phyloP scores from a whole-genome alignment of 2,329 filamentous ascomycete species.

The Trichoderma atroviride region DNA sequence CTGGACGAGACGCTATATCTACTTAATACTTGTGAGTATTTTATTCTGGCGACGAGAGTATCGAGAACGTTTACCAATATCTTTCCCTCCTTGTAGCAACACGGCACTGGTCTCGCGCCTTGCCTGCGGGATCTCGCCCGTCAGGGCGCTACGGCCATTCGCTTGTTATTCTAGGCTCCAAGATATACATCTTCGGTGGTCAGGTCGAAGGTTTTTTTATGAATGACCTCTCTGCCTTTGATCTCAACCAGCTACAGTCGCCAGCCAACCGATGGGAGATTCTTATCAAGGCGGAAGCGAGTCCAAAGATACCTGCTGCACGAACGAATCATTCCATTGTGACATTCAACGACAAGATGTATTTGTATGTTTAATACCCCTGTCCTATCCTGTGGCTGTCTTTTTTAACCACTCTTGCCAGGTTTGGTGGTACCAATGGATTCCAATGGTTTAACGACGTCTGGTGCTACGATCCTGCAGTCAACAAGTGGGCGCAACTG shows the following conservation, averaged over 20 bases:
- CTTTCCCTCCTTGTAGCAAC: constrained; percentile 65
- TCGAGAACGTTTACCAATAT: neutral
- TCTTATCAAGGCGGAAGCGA: constrained; percentile 68
- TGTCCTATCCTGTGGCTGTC: neutral
- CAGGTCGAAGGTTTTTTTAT: constrained; percentile 98
- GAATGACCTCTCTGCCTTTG: constrained; percentile 94
- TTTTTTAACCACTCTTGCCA: constrained; percentile 41
- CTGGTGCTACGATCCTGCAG: constrained; percentile 87
- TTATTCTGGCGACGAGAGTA: constrained; percentile 29
- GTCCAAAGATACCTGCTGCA: constrained; percentile 69
- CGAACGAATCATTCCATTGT: constrained; percentile 94
- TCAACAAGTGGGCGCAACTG: constrained; percentile 82
- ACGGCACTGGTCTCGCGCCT: constrained; percentile 93
- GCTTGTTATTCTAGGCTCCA: constrained; percentile 92
- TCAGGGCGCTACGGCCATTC: constrained; percentile 95
- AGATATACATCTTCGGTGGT: constrained; percentile 95
- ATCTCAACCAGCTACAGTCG: constrained; percentile 90
- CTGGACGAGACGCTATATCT: constrained; percentile 95
- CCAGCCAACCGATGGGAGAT: constrained; percentile 93
- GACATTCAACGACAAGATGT: constrained; percentile 90
- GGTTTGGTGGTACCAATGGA: constrained; percentile 97
- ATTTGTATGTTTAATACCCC: constrained; percentile 66
- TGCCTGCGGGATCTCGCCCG: constrained; percentile 83
- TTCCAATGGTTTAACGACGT: constrained; percentile 99
- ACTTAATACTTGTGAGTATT: constrained; percentile 88